These are phyloP conservation scores for Tinospora cordifolia DNA, from an alignment of 164 flowering plant genomes.

Conservation along the genomic window DNA sequence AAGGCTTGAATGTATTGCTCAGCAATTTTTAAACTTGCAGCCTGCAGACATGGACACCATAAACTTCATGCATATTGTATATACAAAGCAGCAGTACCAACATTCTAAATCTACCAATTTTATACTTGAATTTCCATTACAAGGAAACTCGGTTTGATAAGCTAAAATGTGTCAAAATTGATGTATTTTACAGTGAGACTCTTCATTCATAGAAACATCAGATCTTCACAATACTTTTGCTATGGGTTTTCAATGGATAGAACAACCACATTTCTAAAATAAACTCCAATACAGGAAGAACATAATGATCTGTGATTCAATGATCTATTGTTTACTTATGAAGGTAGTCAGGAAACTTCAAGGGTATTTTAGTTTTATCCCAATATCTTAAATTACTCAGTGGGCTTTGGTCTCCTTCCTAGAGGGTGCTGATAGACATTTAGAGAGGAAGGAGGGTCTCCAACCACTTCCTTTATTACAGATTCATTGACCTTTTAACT, in stretches of 20 bases:
- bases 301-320: not conserved
- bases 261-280: not conserved
- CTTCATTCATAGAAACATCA: not conserved
- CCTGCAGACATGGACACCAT: slow-evolving; percentile 40
- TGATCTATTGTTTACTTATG: too few species aligned
- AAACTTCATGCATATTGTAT: not conserved
- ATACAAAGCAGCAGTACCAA: not conserved
- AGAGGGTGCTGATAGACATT: too few species aligned
- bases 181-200: not conserved
- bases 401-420: too few species aligned
- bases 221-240: not conserved
- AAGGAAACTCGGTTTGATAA: too few species aligned
- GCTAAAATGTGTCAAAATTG: not conserved
- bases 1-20: slow-evolving; percentile 83
- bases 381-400: too few species aligned
- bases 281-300: not conserved
- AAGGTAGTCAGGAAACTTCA: too few species aligned
- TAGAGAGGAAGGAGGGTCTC: too few species aligned
- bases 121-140: too few species aligned
- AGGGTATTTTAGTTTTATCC: too few species aligned
- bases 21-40: slow-evolving; percentile 79
- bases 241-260: not conserved
- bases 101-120: too few species aligned
- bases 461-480: too few species aligned
- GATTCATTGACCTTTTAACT: too few species aligned